Base-by-base conservation (phyloP, 2,329 filamentous ascomycete species). In the Curvularia sp. region DNA sequence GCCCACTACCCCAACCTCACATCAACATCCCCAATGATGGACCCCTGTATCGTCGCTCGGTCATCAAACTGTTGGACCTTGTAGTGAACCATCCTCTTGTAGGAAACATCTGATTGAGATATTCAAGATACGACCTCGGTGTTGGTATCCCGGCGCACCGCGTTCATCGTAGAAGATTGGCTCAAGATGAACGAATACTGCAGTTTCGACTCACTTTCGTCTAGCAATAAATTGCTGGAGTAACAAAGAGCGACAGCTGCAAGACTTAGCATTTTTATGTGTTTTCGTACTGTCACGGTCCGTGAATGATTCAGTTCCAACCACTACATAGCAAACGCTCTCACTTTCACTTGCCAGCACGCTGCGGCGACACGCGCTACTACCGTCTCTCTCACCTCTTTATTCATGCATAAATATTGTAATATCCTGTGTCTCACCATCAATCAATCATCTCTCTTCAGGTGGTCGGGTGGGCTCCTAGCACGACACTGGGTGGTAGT, bases 1-100 rank as follows among this genome's bases (percentile, higher is more conserved):
- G 49, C 24, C 24, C 43, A 20, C 54, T 48, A 22, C 48, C 43
- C 41, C 39, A 12, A 52, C 49, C 54, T 53, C 41, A 52, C 43
- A 15, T 52, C 41, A 38, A 28, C 54, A 47, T 13, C 44, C 28
- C 30, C 10, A 26, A 13, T 5, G 22, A 43, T n/a, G 41, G 5
- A 24, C 22, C 41, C 12, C 4, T 15, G 12, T 26, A 43, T 43
- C 22, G 22, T 24, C 41, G 41, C 22, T 13, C 5, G 5, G 10
- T 26, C 41, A 15, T n/a, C 24, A 9, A n/a, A 10, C 12, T 7
- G 13, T 7, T 43, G 12, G 9, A 26, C 2, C 1, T 3, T 24
- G 10, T 20, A 15, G 41, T 4, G 22, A 31, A 18, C 28, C 44
- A 48, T 31, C 12, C 12, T 13, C 3, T 46, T 26, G 18, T 12